Conservation (phyloP, 352 stramenopile genomes). For the Phytophthora pinifolia region DNA sequence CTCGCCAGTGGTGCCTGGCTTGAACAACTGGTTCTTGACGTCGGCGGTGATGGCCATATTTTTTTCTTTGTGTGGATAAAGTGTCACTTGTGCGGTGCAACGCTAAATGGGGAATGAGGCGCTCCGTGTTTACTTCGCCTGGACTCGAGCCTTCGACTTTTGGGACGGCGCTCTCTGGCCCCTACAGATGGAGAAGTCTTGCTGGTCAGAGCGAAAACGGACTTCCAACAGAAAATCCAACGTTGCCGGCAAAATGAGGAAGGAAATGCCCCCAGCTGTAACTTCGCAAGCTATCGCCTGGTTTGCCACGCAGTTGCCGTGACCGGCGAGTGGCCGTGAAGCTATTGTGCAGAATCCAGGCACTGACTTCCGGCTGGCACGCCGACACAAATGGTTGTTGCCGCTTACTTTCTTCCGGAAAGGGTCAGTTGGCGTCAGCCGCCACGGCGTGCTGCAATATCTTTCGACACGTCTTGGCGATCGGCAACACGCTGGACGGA, state of each 20-base stretch:
- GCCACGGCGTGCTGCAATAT: conserved; percentile 13
- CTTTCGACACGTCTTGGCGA: conserved; percentile 11
- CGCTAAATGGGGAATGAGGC: conserved; percentile 37
- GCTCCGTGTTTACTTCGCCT: conserved; percentile 12
- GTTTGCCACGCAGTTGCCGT: no score
- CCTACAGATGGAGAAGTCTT: conserved; percentile 18
- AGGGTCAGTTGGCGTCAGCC: conserved; percentile 15
- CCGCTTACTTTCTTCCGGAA: conserved; percentile 12
- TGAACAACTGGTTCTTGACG: conserved; percentile 54
- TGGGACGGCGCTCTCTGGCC: conserved; percentile 28
- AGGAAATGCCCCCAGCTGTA: no score
- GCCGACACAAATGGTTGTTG: conserved; percentile 7
- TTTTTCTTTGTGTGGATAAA: neutral
- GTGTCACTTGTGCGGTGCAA: neutral
- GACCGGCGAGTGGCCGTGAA: conserved; percentile 1
- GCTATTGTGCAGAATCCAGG: conserved; percentile 27
- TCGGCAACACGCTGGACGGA: conserved; percentile 27
- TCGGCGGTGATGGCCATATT: conserved; percentile 48
- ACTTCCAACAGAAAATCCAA: conserved; percentile 32
- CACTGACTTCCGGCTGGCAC: no score
- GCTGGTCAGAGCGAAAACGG: conserved; percentile 19
- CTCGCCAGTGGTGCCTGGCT: conserved; percentile 17
- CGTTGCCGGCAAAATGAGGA: no score
- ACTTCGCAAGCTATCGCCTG: no score
- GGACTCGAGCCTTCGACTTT: conserved; percentile 5